Conservation (phyloP, 768 basidiomycete genomes). For the Suillus americanus region DNA sequence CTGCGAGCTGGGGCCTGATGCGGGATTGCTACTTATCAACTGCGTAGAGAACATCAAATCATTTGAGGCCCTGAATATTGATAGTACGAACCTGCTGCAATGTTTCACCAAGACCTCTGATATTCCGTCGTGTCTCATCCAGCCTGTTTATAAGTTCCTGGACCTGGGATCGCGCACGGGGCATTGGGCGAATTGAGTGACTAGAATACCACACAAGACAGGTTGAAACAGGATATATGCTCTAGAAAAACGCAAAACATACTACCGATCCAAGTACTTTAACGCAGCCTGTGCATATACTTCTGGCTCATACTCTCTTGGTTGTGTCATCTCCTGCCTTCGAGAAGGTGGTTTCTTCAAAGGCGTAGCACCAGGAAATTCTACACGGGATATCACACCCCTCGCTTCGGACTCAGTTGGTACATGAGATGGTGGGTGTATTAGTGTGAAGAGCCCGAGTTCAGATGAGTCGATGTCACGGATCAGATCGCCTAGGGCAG, state of each 20-base stretch:
- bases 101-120: constrained; percentile 34
- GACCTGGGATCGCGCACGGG: constrained; percentile 44
- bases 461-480: constrained; percentile 79
- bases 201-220: constrained; percentile 38
- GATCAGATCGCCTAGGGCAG: constrained; percentile 70
- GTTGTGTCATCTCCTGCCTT: constrained; percentile 35
- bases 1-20: constrained; percentile 22
- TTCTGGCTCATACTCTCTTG: constrained; percentile 63
- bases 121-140: constrained; percentile 36
- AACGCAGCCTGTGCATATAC: constrained; percentile 74
- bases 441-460: constrained; percentile 72
- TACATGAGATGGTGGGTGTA: constrained; percentile 27
- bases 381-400: constrained; percentile 56
- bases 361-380: constrained; percentile 72
- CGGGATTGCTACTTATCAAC: constrained; percentile 17
- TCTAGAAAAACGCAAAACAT: constrained; percentile 29
- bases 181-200: constrained; percentile 49
- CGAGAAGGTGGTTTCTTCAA: constrained; percentile 46
- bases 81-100: constrained; percentile 36
- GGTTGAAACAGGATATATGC: not conserved
- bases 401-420: constrained; percentile 35
- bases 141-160: constrained; percentile 40
- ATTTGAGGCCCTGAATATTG: not conserved
- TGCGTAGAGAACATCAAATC: constrained; percentile 1
- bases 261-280: constrained; percentile 80